Evolutionary conservation across 192 early-diverging fungal species (phyloP), one percentile per base, ranked within the genome.

Genomic region (Podila horticola): DNA sequence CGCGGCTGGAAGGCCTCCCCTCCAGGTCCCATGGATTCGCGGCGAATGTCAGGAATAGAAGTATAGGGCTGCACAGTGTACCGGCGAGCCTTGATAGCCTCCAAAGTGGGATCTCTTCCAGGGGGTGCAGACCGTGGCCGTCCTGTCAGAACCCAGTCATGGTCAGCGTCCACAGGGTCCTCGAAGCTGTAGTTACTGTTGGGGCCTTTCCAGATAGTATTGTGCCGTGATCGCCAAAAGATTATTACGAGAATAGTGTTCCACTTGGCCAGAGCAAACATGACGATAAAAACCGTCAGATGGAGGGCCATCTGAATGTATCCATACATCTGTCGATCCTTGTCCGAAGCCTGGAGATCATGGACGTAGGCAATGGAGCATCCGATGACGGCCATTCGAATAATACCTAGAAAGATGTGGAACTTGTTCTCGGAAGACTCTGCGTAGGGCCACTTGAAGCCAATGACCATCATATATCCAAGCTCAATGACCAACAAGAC

Each of bases 241-340:
- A 81, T 51, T 31, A 69, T 11, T 9, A 81, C 66, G 34, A 72
- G 66, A n/a, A 81, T 81, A 10, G 71, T 81, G 62, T 81, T 81
- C 77, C 77, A 81, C 3, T 61, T 66, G 19, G 63, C 45, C 13
- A 81, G 55, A 11, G 83, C 66, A 75, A 87, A 79, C 58, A 84
- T 72, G 26, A 85, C 65, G 29, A 87, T 64, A 26, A 84, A 83
- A 7, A 66, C 81, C 8, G 79, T 58, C n/a, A 82, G 69, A 28
- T 87, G 86, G 26, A 87, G 45, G 19, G 74, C 70, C 50, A 87
- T 66, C 52, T 87, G 86, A 36, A 74, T 55, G 29, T 87, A 87
- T 2, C 69, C 86, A 62, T 85, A 62, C 22, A 79, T 69, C 61
- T 87, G 86, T 11, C 84, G 83, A 30, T 51, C 57, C 11, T 68